Evolutionary conservation across 2,329 filamentous ascomycete species (phyloP).

Genomic region (Colletotrichum aenigma): DNA sequence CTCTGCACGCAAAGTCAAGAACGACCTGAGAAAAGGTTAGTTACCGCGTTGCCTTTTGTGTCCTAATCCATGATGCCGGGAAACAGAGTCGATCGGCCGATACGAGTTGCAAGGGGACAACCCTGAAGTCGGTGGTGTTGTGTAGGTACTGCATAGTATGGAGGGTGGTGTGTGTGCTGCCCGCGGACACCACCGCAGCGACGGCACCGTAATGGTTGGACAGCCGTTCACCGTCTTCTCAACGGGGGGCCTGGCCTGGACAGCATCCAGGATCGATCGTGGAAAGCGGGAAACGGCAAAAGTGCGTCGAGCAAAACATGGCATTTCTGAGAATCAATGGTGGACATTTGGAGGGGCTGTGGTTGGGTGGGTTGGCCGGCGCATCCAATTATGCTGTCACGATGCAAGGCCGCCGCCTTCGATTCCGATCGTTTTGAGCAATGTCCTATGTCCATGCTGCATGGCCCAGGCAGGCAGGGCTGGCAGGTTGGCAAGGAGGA

Average conservation of each 20-base stretch:
- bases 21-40: not conserved
- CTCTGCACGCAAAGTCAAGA: not conserved
- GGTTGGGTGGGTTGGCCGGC: not conserved
- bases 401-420: constrained; percentile 10
- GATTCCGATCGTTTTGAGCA: constrained; percentile 5
- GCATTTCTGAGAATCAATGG: not conserved
- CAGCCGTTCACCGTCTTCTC: not conserved
- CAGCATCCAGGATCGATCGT: not conserved
- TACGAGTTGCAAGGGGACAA: constrained; percentile 2
- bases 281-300: not conserved
- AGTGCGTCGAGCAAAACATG: constrained; percentile 16
- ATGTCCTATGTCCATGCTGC: not conserved
- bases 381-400: not conserved
- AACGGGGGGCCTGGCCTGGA: not conserved
- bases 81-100: not conserved
- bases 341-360: not conserved
- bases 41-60: not conserved
- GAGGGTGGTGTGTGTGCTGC: not conserved
- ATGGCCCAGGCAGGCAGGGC: not conserved
- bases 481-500: not conserved
- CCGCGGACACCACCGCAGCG: not conserved
- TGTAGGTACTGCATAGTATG: not conserved
- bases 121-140: not conserved
- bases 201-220: not conserved
- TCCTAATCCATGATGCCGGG: constrained; percentile 11